Conservation (phyloP, 768 basidiomycete genomes). For the Sarcomyxa edulis region DNA sequence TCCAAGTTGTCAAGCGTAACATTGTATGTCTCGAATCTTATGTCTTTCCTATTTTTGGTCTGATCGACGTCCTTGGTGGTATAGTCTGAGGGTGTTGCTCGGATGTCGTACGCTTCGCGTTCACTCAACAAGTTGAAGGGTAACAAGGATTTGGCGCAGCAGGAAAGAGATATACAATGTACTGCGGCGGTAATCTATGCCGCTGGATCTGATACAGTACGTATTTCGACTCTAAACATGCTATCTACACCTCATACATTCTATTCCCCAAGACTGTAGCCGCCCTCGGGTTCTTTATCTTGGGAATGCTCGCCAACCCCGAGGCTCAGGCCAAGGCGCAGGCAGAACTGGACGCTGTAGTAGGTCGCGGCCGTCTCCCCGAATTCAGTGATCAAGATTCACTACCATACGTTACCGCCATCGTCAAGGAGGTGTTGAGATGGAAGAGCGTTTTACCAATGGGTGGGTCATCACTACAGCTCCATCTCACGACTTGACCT, state of each 20-base stretch:
- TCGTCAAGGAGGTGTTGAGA: conserved; percentile 30
- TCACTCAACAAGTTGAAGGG: too few species aligned
- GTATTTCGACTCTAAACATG: too few species aligned
- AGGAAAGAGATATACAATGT: too few species aligned
- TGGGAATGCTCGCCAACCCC: conserved; percentile 34
- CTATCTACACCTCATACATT: conserved; percentile 6
- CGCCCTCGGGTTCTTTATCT: conserved; percentile 24
- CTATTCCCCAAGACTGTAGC: conserved; percentile 16
- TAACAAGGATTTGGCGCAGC: too few species aligned
- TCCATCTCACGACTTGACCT: background rate
- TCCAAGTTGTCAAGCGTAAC: conserved; percentile 17
- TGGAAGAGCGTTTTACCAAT: conserved; percentile 26
- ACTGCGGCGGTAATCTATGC: too few species aligned
- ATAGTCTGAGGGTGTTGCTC: too few species aligned
- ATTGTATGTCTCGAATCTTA: conserved; percentile 20
- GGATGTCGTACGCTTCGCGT: too few species aligned
- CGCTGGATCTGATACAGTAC: conserved; percentile 9
- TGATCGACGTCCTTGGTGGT: too few species aligned
- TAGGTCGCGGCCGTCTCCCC: conserved; percentile 29
- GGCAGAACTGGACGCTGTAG: conserved; percentile 31
- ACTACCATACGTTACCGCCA: conserved; percentile 31
- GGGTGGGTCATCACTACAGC: conserved; percentile 18
- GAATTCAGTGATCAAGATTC: conserved; percentile 28
- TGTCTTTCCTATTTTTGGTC: too few species aligned
- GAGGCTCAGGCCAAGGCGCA: conserved; percentile 31